A percentile compares a stretch with the other conserved stretches of the same genome.
Evolutionary conservation across 257 asterid species (phyloP).

Genomic region (Solanum pinnatisectum): DNA sequence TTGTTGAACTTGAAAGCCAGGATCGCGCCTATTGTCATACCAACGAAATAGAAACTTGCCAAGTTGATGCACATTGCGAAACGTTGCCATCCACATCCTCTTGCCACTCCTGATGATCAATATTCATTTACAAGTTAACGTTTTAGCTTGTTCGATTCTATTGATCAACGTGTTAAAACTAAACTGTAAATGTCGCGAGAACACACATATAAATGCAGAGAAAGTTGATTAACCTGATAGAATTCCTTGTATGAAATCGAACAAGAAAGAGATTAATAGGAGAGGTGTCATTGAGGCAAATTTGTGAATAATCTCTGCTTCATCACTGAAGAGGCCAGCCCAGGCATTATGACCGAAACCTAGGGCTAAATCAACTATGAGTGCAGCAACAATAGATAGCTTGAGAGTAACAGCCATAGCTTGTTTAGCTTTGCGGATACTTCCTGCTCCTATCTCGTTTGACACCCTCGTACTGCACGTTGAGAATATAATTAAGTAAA

Average conservation of each 20-base stretch:
- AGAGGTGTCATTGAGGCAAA: constrained; percentile 66
- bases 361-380: constrained; percentile 26
- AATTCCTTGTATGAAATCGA: constrained; percentile 63
- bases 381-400: constrained; percentile 30
- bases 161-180: background rate
- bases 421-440: constrained; percentile 46
- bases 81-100: constrained; percentile 86
- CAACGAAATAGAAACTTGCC: constrained; percentile 14
- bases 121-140: background rate
- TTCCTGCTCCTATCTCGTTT: constrained; percentile 74
- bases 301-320: constrained; percentile 31
- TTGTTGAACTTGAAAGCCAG: constrained; percentile 46
- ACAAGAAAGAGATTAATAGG: constrained; percentile 35
- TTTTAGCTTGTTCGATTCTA: background rate
- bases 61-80: constrained; percentile 41
- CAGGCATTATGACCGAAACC: constrained; percentile 49
- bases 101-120: constrained; percentile 44
- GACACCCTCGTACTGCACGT: constrained; percentile 76
- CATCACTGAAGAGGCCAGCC: constrained; percentile 65
- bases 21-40: constrained; percentile 47
- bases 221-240: constrained; percentile 38
- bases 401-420: constrained; percentile 62
- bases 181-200: background rate
- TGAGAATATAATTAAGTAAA: background rate
- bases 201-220: background rate